Base-by-base conservation (phyloP, 148 eudicot genomes). In the Vaccinium myrtillus region DNA sequence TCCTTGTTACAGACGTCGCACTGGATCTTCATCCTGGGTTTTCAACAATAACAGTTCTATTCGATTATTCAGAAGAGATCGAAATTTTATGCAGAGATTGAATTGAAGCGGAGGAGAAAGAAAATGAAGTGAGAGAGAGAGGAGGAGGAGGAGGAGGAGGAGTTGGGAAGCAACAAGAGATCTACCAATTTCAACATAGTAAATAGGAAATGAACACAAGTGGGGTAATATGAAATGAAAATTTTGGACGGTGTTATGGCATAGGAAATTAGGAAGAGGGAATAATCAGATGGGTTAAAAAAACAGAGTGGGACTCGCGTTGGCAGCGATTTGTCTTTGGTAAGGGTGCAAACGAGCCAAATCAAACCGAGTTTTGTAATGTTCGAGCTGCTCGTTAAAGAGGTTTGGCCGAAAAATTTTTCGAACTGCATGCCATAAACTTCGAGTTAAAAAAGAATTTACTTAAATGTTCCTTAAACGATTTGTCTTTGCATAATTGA, bases 1-100 rank as follows among this genome's bases (percentile, higher is more conserved):
- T 88, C 83, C 53, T 86, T 81, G 78, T 67, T 56, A 55, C 93
- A 91, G 25, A 91, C 90, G 86, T 90, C 92, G 86, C 93, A 91
- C 58, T 86, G 89, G 79, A 91, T 88, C 90, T 90, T 91, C 93
- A 91, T 90, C 69, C 30, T 8, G 50, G 77, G 4, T 15, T 73
- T 73, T 18, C 49, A 69, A 69, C 23, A 21, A 69, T 14, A 25
- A 2, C 25, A 55, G 15, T 14, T 27, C 39, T 13, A 25, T 13
- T 27, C 4, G 19, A 69, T 69, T 18, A 43, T 27, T 14, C 16
- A 69, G 71, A 69, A 15, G 39, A 30, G 74, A 27, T 27, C 16
- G 5, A 55, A 55, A 13, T 55, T 55, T 55, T 55, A 55, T 14
- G 58, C 58, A 50, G 10, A 50, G 1, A 50, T 8, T 12, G 18